Conservation (phyloP, 177 flowering plant species). For the Telopea speciosissima region DNA sequence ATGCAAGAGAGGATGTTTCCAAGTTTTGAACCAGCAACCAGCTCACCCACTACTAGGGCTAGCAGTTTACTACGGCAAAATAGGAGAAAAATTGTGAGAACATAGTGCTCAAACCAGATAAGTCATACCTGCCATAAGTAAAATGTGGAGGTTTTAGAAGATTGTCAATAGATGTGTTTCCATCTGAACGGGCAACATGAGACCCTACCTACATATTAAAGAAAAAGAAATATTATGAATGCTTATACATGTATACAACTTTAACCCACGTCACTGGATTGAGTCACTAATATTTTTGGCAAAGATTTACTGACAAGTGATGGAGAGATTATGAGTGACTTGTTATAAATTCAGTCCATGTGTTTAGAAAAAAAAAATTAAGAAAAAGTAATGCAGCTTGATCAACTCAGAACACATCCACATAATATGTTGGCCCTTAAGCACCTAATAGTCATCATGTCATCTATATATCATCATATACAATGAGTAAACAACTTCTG, state of each 20-base stretch:
- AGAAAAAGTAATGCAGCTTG: too few species aligned
- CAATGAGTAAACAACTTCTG: background rate
- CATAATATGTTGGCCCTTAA: background rate
- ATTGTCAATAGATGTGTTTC: conserved; percentile 3
- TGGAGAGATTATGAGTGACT: too few species aligned
- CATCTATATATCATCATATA: background rate
- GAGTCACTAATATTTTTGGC: background rate
- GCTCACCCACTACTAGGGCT: too few species aligned
- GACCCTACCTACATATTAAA: conserved; percentile 2
- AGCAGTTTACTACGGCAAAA: background rate
- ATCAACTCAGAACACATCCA: background rate
- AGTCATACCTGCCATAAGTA: conserved; percentile 14
- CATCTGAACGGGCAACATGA: background rate
- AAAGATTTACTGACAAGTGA: too few species aligned
- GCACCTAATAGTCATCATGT: background rate
- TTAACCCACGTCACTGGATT: background rate
- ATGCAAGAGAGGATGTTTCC: too few species aligned
- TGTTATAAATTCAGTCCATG: too few species aligned
- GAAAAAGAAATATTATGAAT: background rate
- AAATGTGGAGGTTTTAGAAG: conserved; percentile 9
- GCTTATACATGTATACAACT: background rate
- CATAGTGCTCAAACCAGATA: background rate
- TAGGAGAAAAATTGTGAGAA: background rate
- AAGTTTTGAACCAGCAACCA: too few species aligned
- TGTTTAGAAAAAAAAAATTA: too few species aligned